phyloP scores from a whole-genome alignment of 192 early-diverging fungal genomes.

The Podila horticola region DNA sequence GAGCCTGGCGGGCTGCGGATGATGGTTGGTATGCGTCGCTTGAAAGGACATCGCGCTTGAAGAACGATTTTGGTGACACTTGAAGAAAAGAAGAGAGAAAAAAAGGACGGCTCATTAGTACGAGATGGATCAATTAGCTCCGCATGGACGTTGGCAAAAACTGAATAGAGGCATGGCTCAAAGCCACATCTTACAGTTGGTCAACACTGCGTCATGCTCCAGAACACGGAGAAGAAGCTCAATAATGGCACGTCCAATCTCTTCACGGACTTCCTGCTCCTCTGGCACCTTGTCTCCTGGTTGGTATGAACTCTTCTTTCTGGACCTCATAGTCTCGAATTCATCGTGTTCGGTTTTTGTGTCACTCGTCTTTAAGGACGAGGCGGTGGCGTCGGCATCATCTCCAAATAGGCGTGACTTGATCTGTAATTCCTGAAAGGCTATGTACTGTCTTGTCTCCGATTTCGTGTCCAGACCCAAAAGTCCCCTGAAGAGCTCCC shows the following conservation, averaged over 20 bases:
- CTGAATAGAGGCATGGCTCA: not conserved
- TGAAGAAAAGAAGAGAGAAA: not conserved
- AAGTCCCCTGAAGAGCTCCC: slow-evolving; percentile 37
- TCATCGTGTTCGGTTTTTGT: not conserved
- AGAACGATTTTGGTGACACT: slow-evolving; percentile 27
- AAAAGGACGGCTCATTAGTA: not conserved
- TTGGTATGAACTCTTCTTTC: not conserved
- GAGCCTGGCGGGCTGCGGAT: slow-evolving; percentile 3
- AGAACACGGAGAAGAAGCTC: slow-evolving; percentile 24
- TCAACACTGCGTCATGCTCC: slow-evolving; percentile 34
- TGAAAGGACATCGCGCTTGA: slow-evolving; percentile 20
- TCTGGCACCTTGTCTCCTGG: slow-evolving; percentile 2
- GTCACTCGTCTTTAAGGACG: not conserved
- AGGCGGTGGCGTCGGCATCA: not conserved
- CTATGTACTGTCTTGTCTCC: slow-evolving; percentile 35
- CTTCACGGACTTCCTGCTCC: slow-evolving; percentile 34
- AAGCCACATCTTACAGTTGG: slow-evolving; percentile 9
- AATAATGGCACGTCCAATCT: slow-evolving; percentile 34
- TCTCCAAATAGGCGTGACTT: slow-evolving; percentile 14
- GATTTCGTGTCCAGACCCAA: slow-evolving; percentile 32
- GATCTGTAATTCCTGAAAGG: slow-evolving; percentile 31
- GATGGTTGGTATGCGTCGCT: slow-evolving; percentile 6
- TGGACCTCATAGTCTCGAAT: not conserved
- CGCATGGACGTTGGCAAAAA: too few species aligned
- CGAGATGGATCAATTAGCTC: not conserved